phyloP scores from a whole-genome alignment of 208 protist genomes.

The Naegleria gruberi region DNA sequence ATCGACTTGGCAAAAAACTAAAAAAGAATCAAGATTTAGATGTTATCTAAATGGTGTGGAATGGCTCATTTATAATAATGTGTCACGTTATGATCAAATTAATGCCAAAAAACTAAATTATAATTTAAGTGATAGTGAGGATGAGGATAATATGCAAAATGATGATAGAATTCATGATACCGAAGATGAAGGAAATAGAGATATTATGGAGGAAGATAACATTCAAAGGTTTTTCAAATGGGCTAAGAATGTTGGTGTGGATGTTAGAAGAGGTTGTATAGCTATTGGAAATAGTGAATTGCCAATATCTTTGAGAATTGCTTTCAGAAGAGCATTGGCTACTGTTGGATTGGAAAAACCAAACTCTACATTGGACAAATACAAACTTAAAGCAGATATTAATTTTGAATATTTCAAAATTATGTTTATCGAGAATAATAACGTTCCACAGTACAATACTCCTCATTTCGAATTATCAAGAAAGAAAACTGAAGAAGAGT shows the following conservation, averaged over 20 bases:
- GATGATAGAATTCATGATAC: neutral
- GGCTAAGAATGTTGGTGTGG: neutral
- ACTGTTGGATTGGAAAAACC: neutral
- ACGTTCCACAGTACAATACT: neutral
- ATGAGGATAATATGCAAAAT: neutral
- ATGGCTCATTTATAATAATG: neutral
- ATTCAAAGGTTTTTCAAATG: neutral
- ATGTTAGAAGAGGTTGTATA: neutral
- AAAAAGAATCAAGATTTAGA: neutral
- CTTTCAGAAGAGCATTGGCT: neutral
- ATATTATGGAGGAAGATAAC: neutral
- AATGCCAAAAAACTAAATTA: neutral
- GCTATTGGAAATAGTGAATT: neutral
- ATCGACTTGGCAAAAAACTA: neutral
- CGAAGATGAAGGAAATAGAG: neutral
- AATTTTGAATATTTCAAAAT: constrained; percentile 7
- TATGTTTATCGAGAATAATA: neutral
- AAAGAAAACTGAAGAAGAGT: neutral
- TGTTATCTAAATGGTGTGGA: constrained; percentile 3
- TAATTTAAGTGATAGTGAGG: neutral
- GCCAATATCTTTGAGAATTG: neutral
- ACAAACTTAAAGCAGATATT: neutral
- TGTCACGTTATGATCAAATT: neutral
- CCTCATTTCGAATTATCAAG: neutral
- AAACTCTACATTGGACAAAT: neutral